Percentiles rank a stretch among this genome's conserved stretches.
These are phyloP conservation scores for Hypoxylon sp. DNA, from an alignment of 2,329 filamentous ascomycete genomes.

Conservation along the genomic window DNA sequence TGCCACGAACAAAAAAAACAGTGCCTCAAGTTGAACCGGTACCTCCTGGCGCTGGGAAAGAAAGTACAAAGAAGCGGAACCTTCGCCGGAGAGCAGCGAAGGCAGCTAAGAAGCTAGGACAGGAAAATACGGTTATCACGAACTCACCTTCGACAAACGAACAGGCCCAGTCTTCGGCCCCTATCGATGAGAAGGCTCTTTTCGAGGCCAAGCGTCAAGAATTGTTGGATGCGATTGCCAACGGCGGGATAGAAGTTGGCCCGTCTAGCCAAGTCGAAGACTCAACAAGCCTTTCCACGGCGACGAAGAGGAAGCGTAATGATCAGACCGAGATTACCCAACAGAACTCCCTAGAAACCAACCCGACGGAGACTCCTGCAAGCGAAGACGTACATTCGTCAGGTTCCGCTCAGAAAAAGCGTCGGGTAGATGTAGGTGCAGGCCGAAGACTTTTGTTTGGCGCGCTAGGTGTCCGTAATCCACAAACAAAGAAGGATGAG, in stretches of 20 bases:
- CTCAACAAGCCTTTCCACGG: neutral
- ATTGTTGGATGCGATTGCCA: slow-evolving; percentile 59
- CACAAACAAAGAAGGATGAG: slow-evolving; percentile 74
- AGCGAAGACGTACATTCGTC: slow-evolving; percentile 26
- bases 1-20: neutral
- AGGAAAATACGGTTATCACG: slow-evolving; percentile 11
- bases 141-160: neutral
- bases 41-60: slow-evolving; percentile 50
- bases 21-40: slow-evolving; percentile 32
- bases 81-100: slow-evolving; percentile 56
- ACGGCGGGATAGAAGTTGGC: slow-evolving; percentile 60
- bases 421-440: slow-evolving; percentile 61
- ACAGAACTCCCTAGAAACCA: slow-evolving; percentile 2
- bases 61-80: slow-evolving; percentile 61
- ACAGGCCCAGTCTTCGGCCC: slow-evolving; percentile 2
- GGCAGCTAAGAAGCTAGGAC: slow-evolving; percentile 41
- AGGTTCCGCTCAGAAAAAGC: slow-evolving; percentile 43
- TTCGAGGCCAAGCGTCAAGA: slow-evolving; percentile 61
- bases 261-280: slow-evolving; percentile 27
- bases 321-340: slow-evolving; percentile 9
- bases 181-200: slow-evolving; percentile 48
- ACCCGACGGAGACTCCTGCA: slow-evolving; percentile 8
- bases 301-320: slow-evolving; percentile 40
- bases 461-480: slow-evolving; percentile 73
- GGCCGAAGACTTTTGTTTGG: slow-evolving; percentile 75